These are phyloP conservation scores for Erigeron philadelphicus DNA, from an alignment of 140 eudicot genomes.

Conservation along the genomic window DNA sequence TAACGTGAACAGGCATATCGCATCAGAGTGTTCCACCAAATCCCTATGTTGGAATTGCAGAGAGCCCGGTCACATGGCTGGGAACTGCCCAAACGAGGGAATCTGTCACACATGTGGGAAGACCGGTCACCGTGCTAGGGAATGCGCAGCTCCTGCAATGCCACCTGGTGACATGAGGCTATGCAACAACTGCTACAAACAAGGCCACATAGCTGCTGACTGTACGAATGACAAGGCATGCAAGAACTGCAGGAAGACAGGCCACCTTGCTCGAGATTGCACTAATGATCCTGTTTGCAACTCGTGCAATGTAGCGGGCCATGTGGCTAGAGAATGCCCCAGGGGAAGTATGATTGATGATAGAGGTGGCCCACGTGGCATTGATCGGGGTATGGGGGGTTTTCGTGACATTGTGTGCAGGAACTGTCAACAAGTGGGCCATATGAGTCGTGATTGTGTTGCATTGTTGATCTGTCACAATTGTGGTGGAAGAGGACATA, in stretches of 20 bases:
- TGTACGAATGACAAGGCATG: constrained; percentile 98
- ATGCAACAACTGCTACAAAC: constrained; percentile 95
- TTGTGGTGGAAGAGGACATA: constrained; percentile 96
- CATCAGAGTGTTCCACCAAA: constrained; percentile 64
- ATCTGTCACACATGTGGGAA: constrained; percentile 97
- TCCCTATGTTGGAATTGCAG: constrained; percentile 92
- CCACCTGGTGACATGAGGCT: constrained; percentile 91
- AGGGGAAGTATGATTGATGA: constrained; percentile 49
- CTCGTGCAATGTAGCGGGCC: constrained; percentile 77
- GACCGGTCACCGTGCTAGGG: constrained; percentile 88
- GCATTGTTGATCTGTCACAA: constrained; percentile 76
- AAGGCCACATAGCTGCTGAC: constrained; percentile 85
- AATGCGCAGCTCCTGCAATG: constrained; percentile 65
- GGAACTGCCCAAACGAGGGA: constrained; percentile 92
- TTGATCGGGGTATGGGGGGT: constrained; percentile 46
- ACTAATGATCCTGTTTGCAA: constrained; percentile 87
- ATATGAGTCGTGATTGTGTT: constrained; percentile 89
- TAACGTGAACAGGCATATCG: constrained; percentile 53
- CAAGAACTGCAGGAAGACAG: constrained; percentile 92
- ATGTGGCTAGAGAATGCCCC: constrained; percentile 83
- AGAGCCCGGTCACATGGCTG: constrained; percentile 99
- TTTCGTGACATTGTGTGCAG: constrained; percentile 79
- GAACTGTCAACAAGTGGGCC: constrained; percentile 87
- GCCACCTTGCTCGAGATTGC: constrained; percentile 94
- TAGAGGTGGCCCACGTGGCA: constrained; percentile 42